A percentile compares a stretch with the other conserved stretches of the same genome.
These are phyloP conservation scores for Colletotrichum falcatum DNA, from an alignment of 2,329 filamentous ascomycete species.

Conservation along the genomic window DNA sequence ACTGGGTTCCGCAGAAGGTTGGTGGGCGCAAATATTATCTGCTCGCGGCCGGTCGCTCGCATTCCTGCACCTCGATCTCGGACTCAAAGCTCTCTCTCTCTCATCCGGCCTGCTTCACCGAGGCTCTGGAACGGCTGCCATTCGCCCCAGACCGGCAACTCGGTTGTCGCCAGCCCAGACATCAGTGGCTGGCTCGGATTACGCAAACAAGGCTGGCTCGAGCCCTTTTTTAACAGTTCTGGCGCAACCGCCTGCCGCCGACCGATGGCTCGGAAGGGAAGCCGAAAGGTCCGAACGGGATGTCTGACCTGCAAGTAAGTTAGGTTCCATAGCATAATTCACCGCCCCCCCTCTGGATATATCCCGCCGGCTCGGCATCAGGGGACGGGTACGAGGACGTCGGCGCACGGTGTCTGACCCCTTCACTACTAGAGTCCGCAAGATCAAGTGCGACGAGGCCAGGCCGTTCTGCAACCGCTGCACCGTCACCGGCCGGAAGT, in stretches of 20 bases:
- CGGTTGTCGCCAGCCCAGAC: not conserved
- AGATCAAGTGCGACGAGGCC: slow-evolving; percentile 69
- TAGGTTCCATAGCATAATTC: slow-evolving; percentile 34
- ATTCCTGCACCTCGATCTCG: slow-evolving; percentile 18
- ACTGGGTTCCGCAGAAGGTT: not conserved
- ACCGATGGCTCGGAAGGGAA: slow-evolving; percentile 53
- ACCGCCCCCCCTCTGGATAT: not conserved
- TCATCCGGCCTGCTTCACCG: slow-evolving; percentile 20
- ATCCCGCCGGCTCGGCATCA: not conserved
- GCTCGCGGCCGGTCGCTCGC: not conserved
- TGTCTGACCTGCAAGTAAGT: slow-evolving; percentile 68
- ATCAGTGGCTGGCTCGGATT: slow-evolving; percentile 18
- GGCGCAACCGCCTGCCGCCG: not conserved
- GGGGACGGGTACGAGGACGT: not conserved
- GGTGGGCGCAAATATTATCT: slow-evolving; percentile 21
- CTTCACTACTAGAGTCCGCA: slow-evolving; percentile 60
- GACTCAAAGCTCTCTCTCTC: slow-evolving; percentile 14
- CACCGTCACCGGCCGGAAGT: slow-evolving; percentile 66
- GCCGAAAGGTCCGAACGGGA: slow-evolving; percentile 60
- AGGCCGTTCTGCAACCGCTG: slow-evolving; percentile 66
- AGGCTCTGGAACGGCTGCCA: not conserved
- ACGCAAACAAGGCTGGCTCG: slow-evolving; percentile 15
- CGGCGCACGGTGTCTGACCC: not conserved
- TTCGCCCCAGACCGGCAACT: slow-evolving; percentile 8
- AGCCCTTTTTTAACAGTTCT: not conserved